These are phyloP conservation scores for Entrophospora sp. DNA, from an alignment of 192 early-diverging fungal species.

Conservation along the genomic window DNA sequence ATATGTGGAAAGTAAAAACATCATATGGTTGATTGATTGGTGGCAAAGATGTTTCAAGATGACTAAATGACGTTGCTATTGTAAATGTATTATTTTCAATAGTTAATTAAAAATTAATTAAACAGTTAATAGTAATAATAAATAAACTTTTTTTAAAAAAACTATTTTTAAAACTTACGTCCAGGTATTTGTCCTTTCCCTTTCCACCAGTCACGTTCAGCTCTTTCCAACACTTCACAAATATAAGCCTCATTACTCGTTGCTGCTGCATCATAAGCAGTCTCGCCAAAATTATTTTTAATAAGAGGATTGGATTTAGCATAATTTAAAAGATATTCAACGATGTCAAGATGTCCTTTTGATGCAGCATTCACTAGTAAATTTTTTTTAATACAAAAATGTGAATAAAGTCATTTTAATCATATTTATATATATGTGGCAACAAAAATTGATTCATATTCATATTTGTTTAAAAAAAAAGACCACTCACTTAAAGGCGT, in stretches of 20 bases:
- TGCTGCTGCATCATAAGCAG: no score
- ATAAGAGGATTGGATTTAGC: no score
- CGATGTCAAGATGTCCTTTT: constrained; percentile 53
- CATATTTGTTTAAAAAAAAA: no score
- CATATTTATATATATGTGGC: no score
- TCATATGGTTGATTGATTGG: constrained; percentile 27
- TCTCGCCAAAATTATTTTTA: no score
- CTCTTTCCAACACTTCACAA: constrained; percentile 52
- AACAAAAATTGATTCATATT: no score
- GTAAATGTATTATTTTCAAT: background rate
- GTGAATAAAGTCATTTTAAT: constrained; percentile 63
- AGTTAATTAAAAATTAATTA: background rate
- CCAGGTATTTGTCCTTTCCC: background rate
- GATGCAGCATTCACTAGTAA: no score
- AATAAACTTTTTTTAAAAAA: no score
- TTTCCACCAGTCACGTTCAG: constrained; percentile 43
- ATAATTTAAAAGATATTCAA: constrained; percentile 55
- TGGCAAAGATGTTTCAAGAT: constrained; percentile 21
- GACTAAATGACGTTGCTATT: background rate
- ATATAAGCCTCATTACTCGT: no score
- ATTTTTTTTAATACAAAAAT: no score
- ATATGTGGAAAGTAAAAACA: no score
- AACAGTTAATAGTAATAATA: background rate
- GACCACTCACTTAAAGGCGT: no score
- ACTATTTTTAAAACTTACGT: constrained; percentile 15